Evolutionary conservation across 2,329 filamentous ascomycete genomes (phyloP), one percentile per base, ranked within the genome.

Genomic region (Sodiomyces alkalinus): DNA sequence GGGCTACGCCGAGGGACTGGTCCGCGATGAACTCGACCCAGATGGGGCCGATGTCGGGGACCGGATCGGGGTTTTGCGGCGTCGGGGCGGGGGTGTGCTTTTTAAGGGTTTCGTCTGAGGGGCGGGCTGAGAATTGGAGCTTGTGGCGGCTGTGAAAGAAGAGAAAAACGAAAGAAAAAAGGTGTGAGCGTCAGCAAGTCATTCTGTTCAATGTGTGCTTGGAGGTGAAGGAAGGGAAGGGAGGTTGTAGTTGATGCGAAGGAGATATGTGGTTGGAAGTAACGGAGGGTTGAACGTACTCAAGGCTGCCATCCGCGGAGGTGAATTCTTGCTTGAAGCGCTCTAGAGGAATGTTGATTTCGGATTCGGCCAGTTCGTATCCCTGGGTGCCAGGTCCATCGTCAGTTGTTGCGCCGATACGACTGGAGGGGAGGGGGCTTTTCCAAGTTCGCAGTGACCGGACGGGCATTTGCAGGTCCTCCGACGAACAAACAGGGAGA

Each of bases 21-120:
- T 92, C 81, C 39, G 68, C 60, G 47, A 81, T 78, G 64, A 98
- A 98, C 58, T 96, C 85, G 45, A 96, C 70, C 69, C 81, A 93
- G 60, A 98, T 78, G 31, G 74, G 80, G 47, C 90, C 90, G 51
- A 85, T 80, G 44, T 82, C 75, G 30, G 78, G 64, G 28, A 62
- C 60, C 20, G 78, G 80, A 45, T 79, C 65, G 24, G 79, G 78
- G 50, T 81, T 76, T 41, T 61, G 58, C 39, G 70, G 59, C 36
- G 75, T 80, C 14, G 76, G 62, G 6, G 78, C 69, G 6, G 76
- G 73, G 4, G 80, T 82, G 63, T 83, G 83, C 53, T 86, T 90
- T 45, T 68, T 64, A 43, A 85, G 68, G 86, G 96, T 94, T 32
- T 70, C 64, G 36, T 79, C 71, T 42, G 79, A 81, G 25, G 90